Conservation (phyloP, 768 basidiomycete species). For the Leccinum uliginosum region DNA sequence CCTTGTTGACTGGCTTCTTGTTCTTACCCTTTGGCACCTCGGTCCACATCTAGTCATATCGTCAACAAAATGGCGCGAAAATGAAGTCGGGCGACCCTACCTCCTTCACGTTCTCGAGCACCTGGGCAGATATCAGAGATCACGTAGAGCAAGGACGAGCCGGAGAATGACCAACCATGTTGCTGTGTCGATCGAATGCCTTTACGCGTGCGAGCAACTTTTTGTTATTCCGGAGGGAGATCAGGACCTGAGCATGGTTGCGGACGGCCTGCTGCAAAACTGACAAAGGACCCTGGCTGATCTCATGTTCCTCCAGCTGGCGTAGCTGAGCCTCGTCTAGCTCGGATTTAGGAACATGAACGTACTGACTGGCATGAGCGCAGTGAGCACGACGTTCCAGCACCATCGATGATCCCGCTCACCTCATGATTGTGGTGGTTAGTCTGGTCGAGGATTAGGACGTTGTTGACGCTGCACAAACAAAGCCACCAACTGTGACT, state of each 20-base stretch:
- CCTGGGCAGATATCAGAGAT: slow-evolving; percentile 42
- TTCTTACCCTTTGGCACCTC: slow-evolving; percentile 97
- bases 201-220: slow-evolving; percentile 94
- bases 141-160: slow-evolving; percentile 1
- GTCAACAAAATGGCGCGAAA: slow-evolving; percentile 6
- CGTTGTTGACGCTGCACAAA: slow-evolving; percentile 31
- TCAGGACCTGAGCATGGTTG: slow-evolving; percentile 96
- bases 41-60: slow-evolving; percentile 86
- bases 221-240: slow-evolving; percentile 97
- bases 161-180: slow-evolving; percentile 68
- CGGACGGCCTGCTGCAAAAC: slow-evolving; percentile 96
- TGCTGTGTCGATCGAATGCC: slow-evolving; percentile 97
- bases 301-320: slow-evolving; percentile 96
- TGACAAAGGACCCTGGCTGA: slow-evolving; percentile 95
- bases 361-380: slow-evolving; percentile 72
- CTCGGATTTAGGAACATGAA: slow-evolving; percentile 94
- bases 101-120: slow-evolving; percentile 98
- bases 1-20: slow-evolving; percentile 98
- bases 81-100: slow-evolving; percentile 36
- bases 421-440: slow-evolving; percentile 30
- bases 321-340: slow-evolving; percentile 95
- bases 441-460: slow-evolving; percentile 6
- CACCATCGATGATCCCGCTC: slow-evolving; percentile 8
- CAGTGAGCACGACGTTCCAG: slow-evolving; percentile 8
- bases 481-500: slow-evolving; percentile 17